phyloP scores from a whole-genome alignment of 331 rosid species.

The Telfairia occidentalis region DNA sequence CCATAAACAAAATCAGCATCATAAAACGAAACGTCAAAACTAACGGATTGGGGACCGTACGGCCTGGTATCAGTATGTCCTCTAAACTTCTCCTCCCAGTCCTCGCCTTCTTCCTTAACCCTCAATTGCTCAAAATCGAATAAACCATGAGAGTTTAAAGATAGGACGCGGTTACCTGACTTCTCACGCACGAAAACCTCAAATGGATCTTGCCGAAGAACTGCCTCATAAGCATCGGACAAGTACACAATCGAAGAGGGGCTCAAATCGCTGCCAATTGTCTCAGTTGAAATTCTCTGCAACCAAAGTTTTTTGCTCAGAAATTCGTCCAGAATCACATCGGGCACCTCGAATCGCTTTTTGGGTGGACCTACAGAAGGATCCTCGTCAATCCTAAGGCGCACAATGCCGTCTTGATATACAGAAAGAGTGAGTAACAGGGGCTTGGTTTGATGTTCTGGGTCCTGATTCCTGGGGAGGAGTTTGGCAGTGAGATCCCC shows the following conservation, averaged over 20 bases:
- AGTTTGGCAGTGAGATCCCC: constrained; percentile 68
- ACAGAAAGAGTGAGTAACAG: constrained; percentile 69
- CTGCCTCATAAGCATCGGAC: constrained; percentile 61
- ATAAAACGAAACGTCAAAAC: constrained; percentile 76
- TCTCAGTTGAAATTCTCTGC: constrained; percentile 37
- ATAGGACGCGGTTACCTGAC: constrained; percentile 45
- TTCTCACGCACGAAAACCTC: constrained; percentile 65
- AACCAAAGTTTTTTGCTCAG: constrained; percentile 50
- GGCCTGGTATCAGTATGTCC: constrained; percentile 69
- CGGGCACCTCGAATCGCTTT: constrained; percentile 71
- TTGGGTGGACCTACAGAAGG: constrained; percentile 38
- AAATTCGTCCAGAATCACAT: constrained; percentile 60
- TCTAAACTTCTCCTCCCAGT: constrained; percentile 70
- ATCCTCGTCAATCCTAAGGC: constrained; percentile 82
- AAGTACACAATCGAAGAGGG: constrained; percentile 50
- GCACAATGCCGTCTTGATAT: constrained; percentile 48
- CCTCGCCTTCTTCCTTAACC: constrained; percentile 52
- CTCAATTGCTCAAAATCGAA: constrained; percentile 81
- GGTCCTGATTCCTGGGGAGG: constrained; percentile 15
- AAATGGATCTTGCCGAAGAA: constrained; percentile 76
- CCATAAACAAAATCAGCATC: constrained; percentile 81
- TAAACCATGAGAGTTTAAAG: constrained; percentile 70
- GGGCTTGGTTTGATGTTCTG: constrained; percentile 30
- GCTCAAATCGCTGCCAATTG: constrained; percentile 18
- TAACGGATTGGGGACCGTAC: constrained; percentile 80